Conservation (phyloP, 257 asterid species). For the Verbascum thapsus region DNA sequence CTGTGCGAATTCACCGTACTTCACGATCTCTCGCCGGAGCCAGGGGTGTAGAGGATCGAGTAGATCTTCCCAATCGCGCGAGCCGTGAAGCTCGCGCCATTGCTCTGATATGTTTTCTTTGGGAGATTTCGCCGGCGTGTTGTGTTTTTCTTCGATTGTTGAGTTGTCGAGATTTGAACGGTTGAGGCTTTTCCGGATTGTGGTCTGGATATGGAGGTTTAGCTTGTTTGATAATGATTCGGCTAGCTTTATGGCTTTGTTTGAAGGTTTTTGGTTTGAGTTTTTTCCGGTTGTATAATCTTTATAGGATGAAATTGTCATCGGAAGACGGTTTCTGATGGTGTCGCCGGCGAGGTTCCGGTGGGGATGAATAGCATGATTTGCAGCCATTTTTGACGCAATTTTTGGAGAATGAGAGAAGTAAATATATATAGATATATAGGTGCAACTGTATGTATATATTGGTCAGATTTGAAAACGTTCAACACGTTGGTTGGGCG, state of each 20-base stretch:
- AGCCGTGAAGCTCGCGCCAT: constrained; percentile 70
- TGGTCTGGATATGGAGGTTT: constrained; percentile 48
- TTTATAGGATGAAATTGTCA: constrained; percentile 25
- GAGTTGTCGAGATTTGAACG: constrained; percentile 17
- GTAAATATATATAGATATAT: not conserved
- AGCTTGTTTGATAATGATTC: constrained; percentile 53
- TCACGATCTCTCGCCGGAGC: constrained; percentile 63
- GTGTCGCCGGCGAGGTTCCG: constrained; percentile 26
- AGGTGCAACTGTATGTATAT: not conserved
- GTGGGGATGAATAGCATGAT: constrained; percentile 25
- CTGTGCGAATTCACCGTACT: constrained; percentile 80
- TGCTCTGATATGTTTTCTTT: constrained; percentile 51
- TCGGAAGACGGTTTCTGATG: not conserved
- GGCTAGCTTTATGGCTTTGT: constrained; percentile 44
- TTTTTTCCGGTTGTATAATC: constrained; percentile 26
- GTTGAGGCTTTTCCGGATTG: constrained; percentile 36
- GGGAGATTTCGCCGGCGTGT: constrained; percentile 55
- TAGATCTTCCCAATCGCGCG: constrained; percentile 56
- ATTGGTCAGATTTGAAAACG: no score
- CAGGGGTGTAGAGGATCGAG: constrained; percentile 72
- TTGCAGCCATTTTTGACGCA: constrained; percentile 45
- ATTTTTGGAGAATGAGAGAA: no score
- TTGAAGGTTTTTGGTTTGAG: constrained; percentile 30
- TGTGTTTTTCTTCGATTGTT: constrained; percentile 43
- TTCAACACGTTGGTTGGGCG: no score